Base-by-base conservation (phyloP, 2,329 filamentous ascomycete species). In the Mollisiaceae sp. region DNA sequence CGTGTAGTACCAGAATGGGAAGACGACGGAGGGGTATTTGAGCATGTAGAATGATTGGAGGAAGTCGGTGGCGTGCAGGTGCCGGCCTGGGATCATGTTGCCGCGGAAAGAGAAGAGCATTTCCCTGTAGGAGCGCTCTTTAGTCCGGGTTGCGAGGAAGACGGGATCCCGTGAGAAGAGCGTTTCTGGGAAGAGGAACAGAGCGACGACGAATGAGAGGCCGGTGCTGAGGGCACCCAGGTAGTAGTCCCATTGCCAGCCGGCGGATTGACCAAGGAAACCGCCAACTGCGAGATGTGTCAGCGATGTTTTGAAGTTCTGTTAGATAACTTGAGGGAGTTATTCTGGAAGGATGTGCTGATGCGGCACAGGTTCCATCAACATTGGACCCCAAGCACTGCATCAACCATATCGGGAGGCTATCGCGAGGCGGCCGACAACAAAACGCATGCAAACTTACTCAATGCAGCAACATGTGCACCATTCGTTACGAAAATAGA, bases 211-310 rank as follows among this genome's bases (percentile, higher is more conserved):
- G 50, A 75, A 72, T 22, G 68, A 72, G 15, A 71, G 15, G 3
- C 55, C 39, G 9, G 71, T 73, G n/a, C 61, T 66, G 59, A 75
- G 65, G 11, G 71, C 72, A 14, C 73, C 73, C 9, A 74, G 65
- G 38, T 71, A 75, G 67, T 75, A 75, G 43, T 75, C 73, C 73
- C 73, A 75, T 68, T 69, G 59, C 74, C 72, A 75, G n/a, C 73
- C 70, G 45, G 67, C 64, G 11, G 68, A 65, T 66, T 73, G 67
- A 15, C 71, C 71, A 11, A 74, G 67, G 55, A 68, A 75, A 11
- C 74, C 73, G 36, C 73, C 73, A 45, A 74, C 72, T 73, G 54
- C 15, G 12, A 35, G n/a, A 36, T 35, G 24, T 54, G 15, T 55
- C 64, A 65, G 62, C 18, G 12, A 32, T 24, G 47, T 52, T 14